phyloP scores from a whole-genome alignment of 2,329 filamentous ascomycete species.

The Cytospora piceae region DNA sequence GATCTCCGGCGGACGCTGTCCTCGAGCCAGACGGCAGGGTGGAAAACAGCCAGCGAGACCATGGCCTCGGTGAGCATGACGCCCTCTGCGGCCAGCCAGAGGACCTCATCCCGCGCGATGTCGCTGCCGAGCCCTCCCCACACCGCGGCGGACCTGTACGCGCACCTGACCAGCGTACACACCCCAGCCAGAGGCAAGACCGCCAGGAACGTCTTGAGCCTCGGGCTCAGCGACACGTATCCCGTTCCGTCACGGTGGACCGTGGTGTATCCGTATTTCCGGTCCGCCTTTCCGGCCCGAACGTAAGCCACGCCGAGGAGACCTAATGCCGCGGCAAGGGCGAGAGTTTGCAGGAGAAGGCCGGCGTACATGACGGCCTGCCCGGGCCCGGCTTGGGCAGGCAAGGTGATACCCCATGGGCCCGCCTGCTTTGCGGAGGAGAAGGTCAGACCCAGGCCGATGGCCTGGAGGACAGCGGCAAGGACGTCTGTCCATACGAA shows the following conservation, averaged over 20 bases:
- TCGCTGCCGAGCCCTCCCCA: slow-evolving; percentile 35
- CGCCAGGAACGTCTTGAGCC: slow-evolving; percentile 37
- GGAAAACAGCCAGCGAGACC: slow-evolving; percentile 36
- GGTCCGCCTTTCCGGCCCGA: slow-evolving; percentile 33
- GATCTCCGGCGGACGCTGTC: slow-evolving; percentile 9
- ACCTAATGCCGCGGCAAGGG: slow-evolving; percentile 34
- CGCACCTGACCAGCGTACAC: slow-evolving; percentile 35
- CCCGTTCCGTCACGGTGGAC: slow-evolving; percentile 35
- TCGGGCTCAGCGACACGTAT: slow-evolving; percentile 34
- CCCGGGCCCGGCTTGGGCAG: slow-evolving; percentile 18
- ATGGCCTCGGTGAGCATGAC: slow-evolving; percentile 38
- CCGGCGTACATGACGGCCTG: slow-evolving; percentile 35
- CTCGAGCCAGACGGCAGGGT: slow-evolving; percentile 35
- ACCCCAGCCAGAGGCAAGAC: slow-evolving; percentile 34
- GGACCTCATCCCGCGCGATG: slow-evolving; percentile 34
- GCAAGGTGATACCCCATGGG: slow-evolving; percentile 22
- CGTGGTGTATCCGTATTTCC: slow-evolving; percentile 37
- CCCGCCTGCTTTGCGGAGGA: slow-evolving; percentile 31
- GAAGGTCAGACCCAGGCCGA: slow-evolving; percentile 38
- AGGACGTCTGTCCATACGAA: slow-evolving; percentile 37
- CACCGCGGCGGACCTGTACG: slow-evolving; percentile 37
- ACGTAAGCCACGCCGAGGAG: slow-evolving; percentile 35
- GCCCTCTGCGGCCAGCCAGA: slow-evolving; percentile 39
- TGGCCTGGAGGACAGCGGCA: slow-evolving; percentile 36
- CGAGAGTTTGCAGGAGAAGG: slow-evolving; percentile 35